phyloP scores from a whole-genome alignment of 1,284 basidiomycete species.

The Trametes hirsuta region DNA sequence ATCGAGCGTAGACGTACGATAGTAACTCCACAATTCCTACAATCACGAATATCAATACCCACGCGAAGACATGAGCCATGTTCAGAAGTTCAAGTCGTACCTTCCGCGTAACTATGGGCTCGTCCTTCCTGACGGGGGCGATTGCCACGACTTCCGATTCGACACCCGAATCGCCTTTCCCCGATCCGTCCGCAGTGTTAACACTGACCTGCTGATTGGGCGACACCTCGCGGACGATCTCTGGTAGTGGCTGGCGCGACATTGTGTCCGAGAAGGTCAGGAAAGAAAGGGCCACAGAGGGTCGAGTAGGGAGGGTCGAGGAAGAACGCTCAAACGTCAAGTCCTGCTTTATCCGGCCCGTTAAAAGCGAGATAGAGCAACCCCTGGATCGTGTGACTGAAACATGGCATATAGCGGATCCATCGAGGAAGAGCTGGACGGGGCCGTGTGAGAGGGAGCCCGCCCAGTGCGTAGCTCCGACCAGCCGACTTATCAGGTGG shows the following conservation, averaged over 20 bases:
- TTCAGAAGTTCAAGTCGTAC: slow-evolving; percentile 16
- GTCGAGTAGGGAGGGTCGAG: not conserved
- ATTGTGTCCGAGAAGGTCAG: slow-evolving; percentile 6
- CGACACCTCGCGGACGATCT: slow-evolving; percentile 9
- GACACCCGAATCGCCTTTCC: slow-evolving; percentile 11
- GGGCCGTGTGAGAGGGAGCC: slow-evolving; percentile 6
- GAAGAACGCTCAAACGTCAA: not conserved
- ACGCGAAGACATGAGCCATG: too few species aligned
- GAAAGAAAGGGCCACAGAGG: slow-evolving; percentile 1
- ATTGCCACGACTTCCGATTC: slow-evolving; percentile 20
- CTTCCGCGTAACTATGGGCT: slow-evolving; percentile 37
- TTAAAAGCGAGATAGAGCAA: not conserved
- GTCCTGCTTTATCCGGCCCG: not conserved
- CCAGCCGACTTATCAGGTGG: slow-evolving; percentile 20
- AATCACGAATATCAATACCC: not conserved
- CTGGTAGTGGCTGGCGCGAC: slow-evolving; percentile 18
- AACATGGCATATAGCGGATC: not conserved
- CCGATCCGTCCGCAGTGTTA: slow-evolving; percentile 8
- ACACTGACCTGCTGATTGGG: slow-evolving; percentile 3
- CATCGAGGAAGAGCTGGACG: not conserved
- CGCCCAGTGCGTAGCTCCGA: slow-evolving; percentile 5
- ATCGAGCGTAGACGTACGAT: slow-evolving; percentile 46
- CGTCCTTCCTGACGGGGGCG: slow-evolving; percentile 26
- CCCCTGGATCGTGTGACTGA: slow-evolving; percentile 8
- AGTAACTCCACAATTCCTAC: slow-evolving; percentile 73